Conservation (phyloP, 1,284 basidiomycete species). For the Porogramme epimiltina region DNA sequence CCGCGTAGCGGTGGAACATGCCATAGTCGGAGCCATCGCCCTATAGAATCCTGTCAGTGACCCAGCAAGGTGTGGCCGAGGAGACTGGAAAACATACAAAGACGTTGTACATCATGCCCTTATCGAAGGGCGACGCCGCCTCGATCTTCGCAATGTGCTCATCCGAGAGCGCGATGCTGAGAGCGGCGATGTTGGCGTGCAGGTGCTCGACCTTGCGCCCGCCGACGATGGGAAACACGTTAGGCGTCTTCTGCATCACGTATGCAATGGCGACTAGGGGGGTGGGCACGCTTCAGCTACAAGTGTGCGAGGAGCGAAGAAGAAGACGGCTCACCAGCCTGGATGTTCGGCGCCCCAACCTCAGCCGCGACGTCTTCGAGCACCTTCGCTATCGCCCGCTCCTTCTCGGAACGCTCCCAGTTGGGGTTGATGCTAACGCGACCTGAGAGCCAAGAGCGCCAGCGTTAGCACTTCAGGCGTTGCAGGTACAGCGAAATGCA, state of each 20-base stretch:
- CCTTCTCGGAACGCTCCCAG: conserved; percentile 27
- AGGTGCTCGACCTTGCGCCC: conserved; percentile 28
- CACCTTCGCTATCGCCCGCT: conserved; percentile 24
- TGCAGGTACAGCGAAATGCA: not conserved
- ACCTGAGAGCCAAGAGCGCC: not conserved
- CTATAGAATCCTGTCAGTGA: conserved; percentile 1
- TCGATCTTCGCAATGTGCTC: conserved; percentile 25
- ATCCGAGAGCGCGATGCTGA: conserved; percentile 19
- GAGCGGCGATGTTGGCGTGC: conserved; percentile 20
- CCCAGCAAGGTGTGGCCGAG: not conserved
- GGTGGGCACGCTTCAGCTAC: not conserved
- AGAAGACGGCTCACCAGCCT: conserved; percentile 17
- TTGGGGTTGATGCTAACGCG: not conserved
- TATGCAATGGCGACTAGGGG: conserved; percentile 25
- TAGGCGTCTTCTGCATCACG: conserved; percentile 25
- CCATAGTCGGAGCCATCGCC: conserved; percentile 24
- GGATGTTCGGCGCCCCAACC: conserved; percentile 23
- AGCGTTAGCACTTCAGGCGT: not conserved
- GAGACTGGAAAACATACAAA: conserved; percentile 11
- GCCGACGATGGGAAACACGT: conserved; percentile 26
- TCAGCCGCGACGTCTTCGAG: conserved; percentile 28
- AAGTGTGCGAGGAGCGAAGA: no score
- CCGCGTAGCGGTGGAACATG: conserved; percentile 15
- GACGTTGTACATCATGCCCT: conserved; percentile 19
- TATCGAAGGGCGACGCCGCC: conserved; percentile 12